Conservation (phyloP, 805 yeast species). For the Metschnikowia drakensbergensis region DNA sequence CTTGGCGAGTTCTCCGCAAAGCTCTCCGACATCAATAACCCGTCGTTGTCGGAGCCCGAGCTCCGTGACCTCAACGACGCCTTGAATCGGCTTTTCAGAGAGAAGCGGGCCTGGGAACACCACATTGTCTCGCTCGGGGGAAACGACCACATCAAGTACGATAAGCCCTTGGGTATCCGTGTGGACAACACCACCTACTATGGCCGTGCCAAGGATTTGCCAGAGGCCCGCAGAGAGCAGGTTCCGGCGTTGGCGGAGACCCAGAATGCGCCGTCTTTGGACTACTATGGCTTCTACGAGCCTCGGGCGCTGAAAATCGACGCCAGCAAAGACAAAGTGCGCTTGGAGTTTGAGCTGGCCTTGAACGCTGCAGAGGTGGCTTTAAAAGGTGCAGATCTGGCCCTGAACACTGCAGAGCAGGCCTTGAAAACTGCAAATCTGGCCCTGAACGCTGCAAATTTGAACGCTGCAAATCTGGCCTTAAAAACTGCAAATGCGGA, state of each 20-base stretch:
- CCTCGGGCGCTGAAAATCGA: not conserved
- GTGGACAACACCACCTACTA: constrained; percentile 65
- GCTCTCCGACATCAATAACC: constrained; percentile 62
- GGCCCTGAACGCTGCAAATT: too few relatives aligned
- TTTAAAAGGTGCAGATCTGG: too few relatives aligned
- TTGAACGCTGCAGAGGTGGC: constrained; percentile 10
- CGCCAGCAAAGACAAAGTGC: constrained; percentile 4
- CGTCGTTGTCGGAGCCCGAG: constrained; percentile 49
- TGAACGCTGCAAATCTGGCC: too few relatives aligned
- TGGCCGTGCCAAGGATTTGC: constrained; percentile 79
- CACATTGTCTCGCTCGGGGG: constrained; percentile 72
- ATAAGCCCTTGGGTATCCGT: constrained; percentile 21
- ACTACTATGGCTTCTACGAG: constrained; percentile 44
- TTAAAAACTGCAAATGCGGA: constrained; percentile 17
- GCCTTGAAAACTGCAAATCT: too few relatives aligned
- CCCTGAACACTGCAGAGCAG: too few relatives aligned
- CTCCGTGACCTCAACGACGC: constrained; percentile 73
- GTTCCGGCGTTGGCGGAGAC: constrained; percentile 15
- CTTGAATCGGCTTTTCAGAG: constrained; percentile 61
- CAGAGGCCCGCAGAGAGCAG: constrained; percentile 43
- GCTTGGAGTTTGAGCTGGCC: constrained; percentile 14
- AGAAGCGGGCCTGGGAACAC: constrained; percentile 75
- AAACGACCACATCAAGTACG: constrained; percentile 49
- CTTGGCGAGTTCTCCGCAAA: constrained; percentile 60
- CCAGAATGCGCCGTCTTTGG: constrained; percentile 20